Conservation (phyloP, 495 filamentous ascomycete species). For the Melanomma pulvis-pyrius region DNA sequence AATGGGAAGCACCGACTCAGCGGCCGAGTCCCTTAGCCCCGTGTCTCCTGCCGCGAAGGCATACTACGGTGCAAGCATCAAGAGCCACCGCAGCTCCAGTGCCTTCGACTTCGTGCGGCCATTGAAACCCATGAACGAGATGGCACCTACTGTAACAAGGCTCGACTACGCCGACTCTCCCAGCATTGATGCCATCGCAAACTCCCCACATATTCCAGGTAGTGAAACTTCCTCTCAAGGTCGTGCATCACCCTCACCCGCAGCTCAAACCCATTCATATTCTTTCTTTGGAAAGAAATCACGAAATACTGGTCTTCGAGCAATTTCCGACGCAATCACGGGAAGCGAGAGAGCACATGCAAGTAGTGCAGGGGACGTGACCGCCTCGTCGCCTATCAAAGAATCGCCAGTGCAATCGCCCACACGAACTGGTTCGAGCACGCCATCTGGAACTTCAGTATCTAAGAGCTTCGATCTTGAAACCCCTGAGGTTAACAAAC, state of each 20-base stretch:
- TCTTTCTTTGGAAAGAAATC: conserved; percentile 41
- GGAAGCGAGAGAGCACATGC: conserved; percentile 61
- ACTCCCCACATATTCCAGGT: conserved; percentile 53
- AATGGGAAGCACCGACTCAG: conserved; percentile 43
- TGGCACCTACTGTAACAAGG: conserved; percentile 65
- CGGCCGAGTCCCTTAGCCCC: conserved; percentile 48
- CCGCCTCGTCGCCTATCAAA: conserved; percentile 62
- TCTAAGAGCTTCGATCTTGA: conserved; percentile 79
- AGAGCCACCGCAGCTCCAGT: conserved; percentile 32
- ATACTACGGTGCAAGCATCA: conserved; percentile 60
- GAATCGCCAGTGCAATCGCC: conserved; percentile 70
- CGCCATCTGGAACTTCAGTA: conserved; percentile 74
- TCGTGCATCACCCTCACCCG: conserved; percentile 50
- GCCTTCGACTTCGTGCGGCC: conserved; percentile 44
- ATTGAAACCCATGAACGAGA: conserved; percentile 53
- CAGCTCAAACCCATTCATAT: conserved; percentile 14
- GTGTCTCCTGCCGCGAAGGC: conserved; percentile 33
- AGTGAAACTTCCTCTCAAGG: conserved; percentile 57
- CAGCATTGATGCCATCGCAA: conserved; percentile 52
- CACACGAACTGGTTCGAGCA: conserved; percentile 79
- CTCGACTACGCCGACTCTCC: conserved; percentile 58
- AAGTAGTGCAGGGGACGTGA: conserved; percentile 46
- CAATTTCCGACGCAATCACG: conserved; percentile 78
- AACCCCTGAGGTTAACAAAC: conserved; percentile 64
- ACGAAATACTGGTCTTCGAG: conserved; percentile 65